These are phyloP conservation scores for Metschnikowia matae DNA, from an alignment of 805 yeast species.

Conservation along the genomic window DNA sequence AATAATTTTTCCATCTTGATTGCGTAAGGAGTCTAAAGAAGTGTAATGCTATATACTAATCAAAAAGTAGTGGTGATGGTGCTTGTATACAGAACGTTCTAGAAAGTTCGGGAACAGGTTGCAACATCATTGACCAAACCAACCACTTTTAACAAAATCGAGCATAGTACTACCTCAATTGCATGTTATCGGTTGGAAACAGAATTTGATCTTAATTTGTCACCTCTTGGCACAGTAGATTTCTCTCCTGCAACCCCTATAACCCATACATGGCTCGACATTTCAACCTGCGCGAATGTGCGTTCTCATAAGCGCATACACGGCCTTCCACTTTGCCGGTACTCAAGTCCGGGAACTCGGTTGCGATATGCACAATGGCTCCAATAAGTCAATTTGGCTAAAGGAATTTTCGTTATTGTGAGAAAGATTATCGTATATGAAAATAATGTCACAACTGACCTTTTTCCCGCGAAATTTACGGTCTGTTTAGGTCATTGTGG, in stretches of 20 bases:
- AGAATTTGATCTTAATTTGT: neutral
- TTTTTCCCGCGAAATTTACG: neutral
- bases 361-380: neutral
- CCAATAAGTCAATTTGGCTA: neutral
- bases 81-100: conserved; percentile 14
- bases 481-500: neutral
- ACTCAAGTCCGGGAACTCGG: neutral
- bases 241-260: neutral
- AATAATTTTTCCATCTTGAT: conserved; percentile 75
- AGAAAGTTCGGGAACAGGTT: conserved; percentile 13
- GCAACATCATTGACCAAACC: neutral
- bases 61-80: conserved; percentile 3
- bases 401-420: too few relatives aligned
- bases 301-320: conserved; percentile 2
- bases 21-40: neutral
- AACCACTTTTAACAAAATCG: neutral
- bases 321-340: conserved; percentile 1
- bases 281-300: neutral
- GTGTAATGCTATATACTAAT: neutral
- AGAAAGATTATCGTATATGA: too few relatives aligned
- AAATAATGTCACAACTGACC: too few relatives aligned
- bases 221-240: neutral
- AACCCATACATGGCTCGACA: neutral
- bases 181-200: neutral
- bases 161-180: too few relatives aligned